These are phyloP conservation scores for Lactarius pseudohatsudake DNA, from an alignment of 768 basidiomycete species.

Conservation along the genomic window DNA sequence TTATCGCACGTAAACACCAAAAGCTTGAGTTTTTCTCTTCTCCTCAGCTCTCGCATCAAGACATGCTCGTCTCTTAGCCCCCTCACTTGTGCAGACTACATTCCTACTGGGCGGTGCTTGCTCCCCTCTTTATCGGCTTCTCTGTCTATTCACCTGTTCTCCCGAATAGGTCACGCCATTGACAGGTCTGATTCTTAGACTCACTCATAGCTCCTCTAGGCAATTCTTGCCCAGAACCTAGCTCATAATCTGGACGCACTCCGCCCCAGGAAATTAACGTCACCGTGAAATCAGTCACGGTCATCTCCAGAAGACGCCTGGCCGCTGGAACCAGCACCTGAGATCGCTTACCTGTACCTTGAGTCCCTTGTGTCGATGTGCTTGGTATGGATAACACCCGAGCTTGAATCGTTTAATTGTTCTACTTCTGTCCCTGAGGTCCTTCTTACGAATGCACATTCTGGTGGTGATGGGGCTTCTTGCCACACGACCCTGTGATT, in stretches of 20 bases:
- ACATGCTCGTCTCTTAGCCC: not conserved
- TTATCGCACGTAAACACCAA: not conserved
- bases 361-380: not conserved
- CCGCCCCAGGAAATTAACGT: constrained; percentile 9
- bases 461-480: constrained; percentile 4
- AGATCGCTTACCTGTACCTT: not conserved
- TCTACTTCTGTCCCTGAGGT: constrained; percentile 8
- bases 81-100: not conserved
- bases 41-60: not conserved
- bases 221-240: constrained; percentile 9
- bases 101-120: not conserved
- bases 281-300: constrained; percentile 11
- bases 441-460: not conserved
- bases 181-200: not conserved
- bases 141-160: not conserved
- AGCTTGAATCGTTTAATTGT: not conserved
- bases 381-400: not conserved
- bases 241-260: not conserved
- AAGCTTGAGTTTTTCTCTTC: not conserved
- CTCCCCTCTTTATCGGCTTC: not conserved
- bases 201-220: constrained; percentile 8
- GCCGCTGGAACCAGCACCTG: constrained; percentile 2
- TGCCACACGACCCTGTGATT: constrained; percentile 20
- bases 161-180: not conserved
- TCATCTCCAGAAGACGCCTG: constrained; percentile 1